phyloP scores from a whole-genome alignment of 2,329 filamentous ascomycete species.

The Nothophoma quercina region DNA sequence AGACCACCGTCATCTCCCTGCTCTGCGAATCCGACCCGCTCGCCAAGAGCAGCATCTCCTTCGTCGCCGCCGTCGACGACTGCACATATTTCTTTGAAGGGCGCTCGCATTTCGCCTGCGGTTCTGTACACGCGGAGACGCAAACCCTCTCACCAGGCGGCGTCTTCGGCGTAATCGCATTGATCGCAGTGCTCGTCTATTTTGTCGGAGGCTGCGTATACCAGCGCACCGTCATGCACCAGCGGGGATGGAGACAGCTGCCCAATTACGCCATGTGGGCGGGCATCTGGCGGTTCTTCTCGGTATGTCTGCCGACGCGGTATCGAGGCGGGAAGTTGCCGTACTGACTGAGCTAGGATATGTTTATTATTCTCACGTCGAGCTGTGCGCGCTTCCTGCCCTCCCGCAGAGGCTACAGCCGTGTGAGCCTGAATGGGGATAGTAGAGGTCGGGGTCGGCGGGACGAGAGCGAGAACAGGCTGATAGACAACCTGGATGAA shows the following conservation, averaged over 20 bases:
- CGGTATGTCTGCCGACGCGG: constrained; percentile 59
- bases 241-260: constrained; percentile 91
- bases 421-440: constrained; percentile 62
- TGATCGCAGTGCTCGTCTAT: constrained; percentile 84
- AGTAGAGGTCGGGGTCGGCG: constrained; percentile 52
- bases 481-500: constrained; percentile 96
- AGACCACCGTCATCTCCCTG: constrained; percentile 89
- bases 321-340: not conserved
- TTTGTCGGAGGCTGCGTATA: constrained; percentile 93
- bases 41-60: constrained; percentile 75
- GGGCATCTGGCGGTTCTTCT: constrained; percentile 82
- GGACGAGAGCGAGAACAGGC: constrained; percentile 84
- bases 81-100: constrained; percentile 97
- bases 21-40: constrained; percentile 87
- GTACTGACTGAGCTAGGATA: constrained; percentile 51
- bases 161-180: constrained; percentile 87
- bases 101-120: constrained; percentile 85
- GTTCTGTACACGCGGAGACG: constrained; percentile 66
- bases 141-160: constrained; percentile 71
- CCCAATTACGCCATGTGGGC: constrained; percentile 96
- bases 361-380: constrained; percentile 72
- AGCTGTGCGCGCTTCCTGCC: constrained; percentile 74
- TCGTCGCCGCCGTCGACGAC: constrained; percentile 87
- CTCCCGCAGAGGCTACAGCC: constrained; percentile 70
- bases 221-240: constrained; percentile 91